These are phyloP conservation scores for Corynespora cassiicola DNA, from an alignment of 2,329 filamentous ascomycete species.

Conservation along the genomic window DNA sequence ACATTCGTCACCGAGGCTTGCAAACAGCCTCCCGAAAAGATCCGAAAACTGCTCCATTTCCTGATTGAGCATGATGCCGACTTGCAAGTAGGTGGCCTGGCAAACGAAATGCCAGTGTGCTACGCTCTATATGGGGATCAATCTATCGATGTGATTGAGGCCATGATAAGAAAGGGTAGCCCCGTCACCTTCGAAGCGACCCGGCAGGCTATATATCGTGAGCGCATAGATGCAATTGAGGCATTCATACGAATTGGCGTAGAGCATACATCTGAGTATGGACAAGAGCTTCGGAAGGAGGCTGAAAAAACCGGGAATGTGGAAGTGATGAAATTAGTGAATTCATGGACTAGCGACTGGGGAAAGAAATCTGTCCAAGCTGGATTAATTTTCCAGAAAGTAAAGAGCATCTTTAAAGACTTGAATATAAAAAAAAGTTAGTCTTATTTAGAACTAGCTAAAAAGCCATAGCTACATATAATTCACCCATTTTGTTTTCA, in stretches of 20 bases:
- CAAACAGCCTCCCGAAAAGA: slow-evolving; percentile 12
- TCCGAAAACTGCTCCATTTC: slow-evolving; percentile 8
- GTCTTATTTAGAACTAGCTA: too few species aligned
- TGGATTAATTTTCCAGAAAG: too few species aligned
- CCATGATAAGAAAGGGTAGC: slow-evolving; percentile 10
- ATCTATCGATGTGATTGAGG: slow-evolving; percentile 7
- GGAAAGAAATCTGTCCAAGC: too few species aligned
- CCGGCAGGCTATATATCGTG: slow-evolving; percentile 9
- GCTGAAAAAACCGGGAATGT: slow-evolving; percentile 9
- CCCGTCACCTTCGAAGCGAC: slow-evolving; percentile 3
- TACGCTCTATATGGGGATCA: slow-evolving; percentile 6
- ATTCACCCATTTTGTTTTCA: too few species aligned
- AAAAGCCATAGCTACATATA: too few species aligned
- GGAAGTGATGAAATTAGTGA: slow-evolving; percentile 3
- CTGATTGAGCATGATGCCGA: slow-evolving; percentile 12
- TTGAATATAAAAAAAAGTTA: too few species aligned
- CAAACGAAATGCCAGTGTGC: slow-evolving; percentile 2
- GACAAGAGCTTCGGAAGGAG: slow-evolving; percentile 3
- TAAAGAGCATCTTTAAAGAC: too few species aligned
- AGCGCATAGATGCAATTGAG: slow-evolving; percentile 10
- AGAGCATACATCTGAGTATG: slow-evolving; percentile 2
- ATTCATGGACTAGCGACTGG: slow-evolving; percentile 1
- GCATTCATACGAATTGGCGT: slow-evolving; percentile 5
- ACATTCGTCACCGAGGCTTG: slow-evolving; percentile 16
- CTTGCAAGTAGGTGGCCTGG: slow-evolving; percentile 4